Evolutionary conservation across 148 eudicot genomes (phyloP).

Genomic region (Drosera capensis): DNA sequence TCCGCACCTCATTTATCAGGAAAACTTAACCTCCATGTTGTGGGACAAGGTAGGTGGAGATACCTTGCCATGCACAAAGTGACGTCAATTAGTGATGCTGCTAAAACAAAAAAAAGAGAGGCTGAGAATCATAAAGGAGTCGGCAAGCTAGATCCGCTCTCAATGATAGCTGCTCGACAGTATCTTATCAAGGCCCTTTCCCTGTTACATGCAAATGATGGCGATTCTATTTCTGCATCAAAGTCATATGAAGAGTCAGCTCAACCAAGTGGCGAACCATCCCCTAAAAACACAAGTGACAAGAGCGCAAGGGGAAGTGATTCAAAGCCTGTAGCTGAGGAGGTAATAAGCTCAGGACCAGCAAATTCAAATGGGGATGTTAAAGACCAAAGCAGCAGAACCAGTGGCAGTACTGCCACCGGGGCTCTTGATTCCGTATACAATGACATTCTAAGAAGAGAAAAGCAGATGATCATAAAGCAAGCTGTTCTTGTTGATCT

Average conservation of each 20-base stretch:
- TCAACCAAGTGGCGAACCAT: constrained; percentile 20
- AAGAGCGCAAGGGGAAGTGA: constrained; percentile 27
- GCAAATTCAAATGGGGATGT: constrained; percentile 56
- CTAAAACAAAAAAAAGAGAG: constrained; percentile 19
- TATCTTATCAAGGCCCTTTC: constrained; percentile 66
- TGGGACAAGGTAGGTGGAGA: constrained; percentile 88
- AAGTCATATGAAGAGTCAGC: constrained; percentile 21
- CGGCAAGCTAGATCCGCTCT: constrained; percentile 35
- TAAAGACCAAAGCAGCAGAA: constrained; percentile 46
- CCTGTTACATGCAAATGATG: constrained; percentile 29
- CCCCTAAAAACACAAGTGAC: constrained; percentile 15
- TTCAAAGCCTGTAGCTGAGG: constrained; percentile 21
- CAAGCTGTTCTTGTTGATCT: constrained; percentile 70
- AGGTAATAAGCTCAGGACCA: constrained; percentile 26
- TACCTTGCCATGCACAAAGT: constrained; percentile 39
- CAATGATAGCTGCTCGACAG: constrained; percentile 46
- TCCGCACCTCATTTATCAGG: constrained; percentile 20
- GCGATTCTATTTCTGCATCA: constrained; percentile 20
- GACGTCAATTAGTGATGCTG: constrained; percentile 14
- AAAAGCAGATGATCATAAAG: constrained; percentile 49
- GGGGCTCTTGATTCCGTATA: constrained; percentile 35
- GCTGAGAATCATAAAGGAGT: constrained; percentile 14
- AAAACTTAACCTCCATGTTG: constrained; percentile 40
- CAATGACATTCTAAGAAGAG: constrained; percentile 42
- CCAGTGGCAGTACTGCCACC: constrained; percentile 17